A percentile compares a stretch with the other conserved stretches of the same genome.
Evolutionary conservation across 176 grass and related monocot species (phyloP).

Genomic region (Ananas comosus): DNA sequence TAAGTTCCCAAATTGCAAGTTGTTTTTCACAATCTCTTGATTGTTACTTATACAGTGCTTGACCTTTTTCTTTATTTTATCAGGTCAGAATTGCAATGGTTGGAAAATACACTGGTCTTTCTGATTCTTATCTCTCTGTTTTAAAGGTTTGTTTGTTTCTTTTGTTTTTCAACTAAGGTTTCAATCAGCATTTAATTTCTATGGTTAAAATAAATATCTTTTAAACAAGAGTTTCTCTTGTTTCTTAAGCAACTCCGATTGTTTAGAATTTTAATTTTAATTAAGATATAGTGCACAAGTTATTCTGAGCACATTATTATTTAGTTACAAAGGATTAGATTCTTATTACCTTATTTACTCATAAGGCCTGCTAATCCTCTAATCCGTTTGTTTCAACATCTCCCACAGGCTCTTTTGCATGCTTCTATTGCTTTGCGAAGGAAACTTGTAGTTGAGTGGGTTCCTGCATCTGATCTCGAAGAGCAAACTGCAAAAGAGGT

Average conservation of each 20-base stretch:
- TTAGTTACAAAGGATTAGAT: not conserved
- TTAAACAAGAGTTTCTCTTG: no score
- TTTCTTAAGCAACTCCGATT: not conserved
- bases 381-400: not conserved
- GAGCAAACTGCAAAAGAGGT: conserved; percentile 28
- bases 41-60: not conserved
- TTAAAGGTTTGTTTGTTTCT: conserved; percentile 36
- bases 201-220: no score
- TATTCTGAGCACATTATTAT: no score
- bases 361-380: not conserved
- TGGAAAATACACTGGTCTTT: conserved; percentile 41
- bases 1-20: conserved; percentile 21
- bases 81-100: conserved; percentile 51
- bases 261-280: not conserved
- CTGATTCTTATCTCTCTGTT: conserved; percentile 51
- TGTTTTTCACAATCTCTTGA: not conserved
- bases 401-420: conserved; percentile 36
- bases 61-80: conserved; percentile 2
- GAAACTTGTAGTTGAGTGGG: conserved; percentile 41
- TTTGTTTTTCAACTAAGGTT: not conserved
- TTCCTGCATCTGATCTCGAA: conserved; percentile 38
- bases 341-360: conserved; percentile 10
- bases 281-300: no score
- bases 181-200: no score
- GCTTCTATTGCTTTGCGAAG: conserved; percentile 34